Base-by-base conservation (phyloP, 768 basidiomycete genomes). In the Lyophyllum shimeji region DNA sequence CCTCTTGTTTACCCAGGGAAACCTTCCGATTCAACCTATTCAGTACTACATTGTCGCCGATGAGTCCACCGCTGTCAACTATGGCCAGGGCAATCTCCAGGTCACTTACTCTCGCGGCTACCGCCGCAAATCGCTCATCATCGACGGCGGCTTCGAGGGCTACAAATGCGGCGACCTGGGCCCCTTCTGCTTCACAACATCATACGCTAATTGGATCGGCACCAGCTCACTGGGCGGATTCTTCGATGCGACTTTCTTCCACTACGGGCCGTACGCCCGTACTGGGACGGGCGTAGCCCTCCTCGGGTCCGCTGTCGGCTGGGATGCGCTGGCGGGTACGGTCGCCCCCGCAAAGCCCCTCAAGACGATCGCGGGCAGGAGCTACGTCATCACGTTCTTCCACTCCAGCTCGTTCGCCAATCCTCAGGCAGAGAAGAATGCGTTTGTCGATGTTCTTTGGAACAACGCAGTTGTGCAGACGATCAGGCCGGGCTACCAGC, bases 21-120 rank as follows among this genome's bases (percentile, higher is more conserved):
- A n/a, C n/a, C n/a, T n/a, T 15, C 21, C 23, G 23, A 11, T 49
- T 12, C 27, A 2, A 6, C n/a, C 15, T 33, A 6, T 7, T 4
- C 33, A 60, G 59, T 60, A 60, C 42, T 60, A 44, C 47, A 34
- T 56, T 25, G 50, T 53, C 45, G 51, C 55, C 2, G 54, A 60
- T 47, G 55, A 46, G 25, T 55, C 57, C 39, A 53, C 51, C 31
- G 58, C 58, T 23, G 53, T 55, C 23, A 59, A 59, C 53, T 55
- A 29, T 34, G 59, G 59, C 17, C 48, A 55, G 46, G 57, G 57
- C 25, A 18, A 52, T 34, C 44, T 58, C 31, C 42, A 46, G 25
- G 55, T 62, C 8, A 56, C 58, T 13, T 24, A 44, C 31, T 59
- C 60, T 3, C 53, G 58, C 5, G 60, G 60, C 27, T 62, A 62